Conservation (phyloP, 805 yeast species). For the Lipomyces oligophaga region DNA sequence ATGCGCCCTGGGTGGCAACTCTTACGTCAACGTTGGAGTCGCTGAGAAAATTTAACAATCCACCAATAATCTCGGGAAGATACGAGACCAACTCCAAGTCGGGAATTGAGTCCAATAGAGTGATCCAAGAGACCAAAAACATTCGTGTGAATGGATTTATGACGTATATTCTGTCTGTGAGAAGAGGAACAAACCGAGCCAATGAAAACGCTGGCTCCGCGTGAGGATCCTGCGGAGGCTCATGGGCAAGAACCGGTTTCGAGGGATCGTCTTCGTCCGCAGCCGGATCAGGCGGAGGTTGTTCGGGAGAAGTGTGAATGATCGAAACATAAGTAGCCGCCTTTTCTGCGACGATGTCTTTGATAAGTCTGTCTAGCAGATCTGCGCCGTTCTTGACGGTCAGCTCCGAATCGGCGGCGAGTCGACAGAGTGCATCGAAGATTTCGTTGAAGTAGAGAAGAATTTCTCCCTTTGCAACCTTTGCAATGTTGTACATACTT, state of each 20-base stretch:
- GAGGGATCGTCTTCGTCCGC: constrained; percentile 30
- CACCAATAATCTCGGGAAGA: constrained; percentile 85
- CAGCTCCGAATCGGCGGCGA: constrained; percentile 51
- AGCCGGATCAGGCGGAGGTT: constrained; percentile 17
- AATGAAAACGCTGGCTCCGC: constrained; percentile 75
- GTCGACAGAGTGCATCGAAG: constrained; percentile 85
- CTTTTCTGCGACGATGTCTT: constrained; percentile 92
- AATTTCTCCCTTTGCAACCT: constrained; percentile 94
- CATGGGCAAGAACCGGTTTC: constrained; percentile 35
- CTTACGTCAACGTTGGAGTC: constrained; percentile 84
- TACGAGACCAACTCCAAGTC: constrained; percentile 82
- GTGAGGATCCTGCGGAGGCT: constrained; percentile 32
- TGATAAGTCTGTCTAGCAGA: constrained; percentile 79
- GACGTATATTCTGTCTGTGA: constrained; percentile 85
- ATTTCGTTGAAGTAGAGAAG: constrained; percentile 87
- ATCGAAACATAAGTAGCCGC: constrained; percentile 83
- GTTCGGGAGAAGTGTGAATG: constrained; percentile 41
- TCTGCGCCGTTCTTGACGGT: constrained; percentile 96
- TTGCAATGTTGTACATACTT: constrained; percentile 89
- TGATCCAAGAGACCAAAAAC: constrained; percentile 90
- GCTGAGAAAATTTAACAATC: constrained; percentile 71
- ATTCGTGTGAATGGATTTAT: constrained; percentile 89
- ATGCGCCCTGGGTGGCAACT: constrained; percentile 72
- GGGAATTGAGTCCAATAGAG: constrained; percentile 87
- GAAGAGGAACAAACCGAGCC: constrained; percentile 83